Evolutionary conservation across 176 grass and related monocot genomes (phyloP), one percentile per base, ranked within the genome.

Genomic region (Eragrostis nindensis): DNA sequence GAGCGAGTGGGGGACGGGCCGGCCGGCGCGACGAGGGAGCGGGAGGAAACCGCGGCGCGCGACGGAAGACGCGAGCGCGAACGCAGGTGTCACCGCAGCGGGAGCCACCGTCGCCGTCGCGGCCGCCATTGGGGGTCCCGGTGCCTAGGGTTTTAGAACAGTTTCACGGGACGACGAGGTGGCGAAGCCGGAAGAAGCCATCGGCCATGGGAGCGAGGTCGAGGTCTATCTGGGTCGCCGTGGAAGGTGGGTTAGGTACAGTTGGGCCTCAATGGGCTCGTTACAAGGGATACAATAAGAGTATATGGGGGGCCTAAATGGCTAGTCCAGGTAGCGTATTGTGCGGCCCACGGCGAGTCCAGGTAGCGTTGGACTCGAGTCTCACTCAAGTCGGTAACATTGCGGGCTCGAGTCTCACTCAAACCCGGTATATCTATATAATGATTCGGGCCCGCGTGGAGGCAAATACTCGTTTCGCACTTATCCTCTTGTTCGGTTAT

Each of bases 171-270:
- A 84, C 86, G 69, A 75, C 75, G 75, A 68, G 68, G 68, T 30
- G 63, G 38, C 38, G 81, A 53, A 27, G 68, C 68, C 57, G 70
- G 24, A 46, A 83, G 76, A 53, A 27, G 60, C 60, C 57, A 59
- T 12, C 44, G 78, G 87, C 87, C 87, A 83, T 79, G 68, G 74
- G 68, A 80, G 67, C 65, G 3, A 73, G 24, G 87, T 77, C 71
- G 55, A 85, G 71, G 71, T 80, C 77, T 81, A 85, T 85, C 82
- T 80, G 82, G 82, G 64, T 89, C 87, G 48, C 61, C 26, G 64
- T 39, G 77, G 70, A 70, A 56, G 63, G 76, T 54, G 54, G 64
- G 79, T 62, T 16, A 65, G 61, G 43, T 68, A 15, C 5, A 22
- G 1, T 19, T 68, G 77, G 77, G 77, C 77, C 64, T 0, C 14